Percentiles rank a stretch among this genome's conserved stretches.
Conservation (phyloP, 129 eudicot species). For the Flaveria robusta region DNA sequence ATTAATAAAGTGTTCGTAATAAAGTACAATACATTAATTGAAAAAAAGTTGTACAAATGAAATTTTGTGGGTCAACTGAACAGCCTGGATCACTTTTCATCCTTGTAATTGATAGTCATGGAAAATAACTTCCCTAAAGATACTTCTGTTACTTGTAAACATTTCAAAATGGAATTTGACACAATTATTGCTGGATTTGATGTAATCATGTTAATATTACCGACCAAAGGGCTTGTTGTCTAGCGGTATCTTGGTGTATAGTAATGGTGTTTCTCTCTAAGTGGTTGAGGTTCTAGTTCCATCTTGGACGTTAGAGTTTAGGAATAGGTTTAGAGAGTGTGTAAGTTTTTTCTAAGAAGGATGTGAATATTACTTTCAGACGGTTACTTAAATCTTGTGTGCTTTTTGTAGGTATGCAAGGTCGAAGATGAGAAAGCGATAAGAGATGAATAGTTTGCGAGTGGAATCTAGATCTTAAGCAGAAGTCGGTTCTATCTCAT, state of each 20-base stretch:
- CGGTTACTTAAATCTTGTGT: slow-evolving; percentile 2
- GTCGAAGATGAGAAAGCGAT: slow-evolving; percentile 83
- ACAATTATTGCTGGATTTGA: not conserved
- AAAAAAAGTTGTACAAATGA: not conserved
- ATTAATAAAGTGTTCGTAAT: not conserved
- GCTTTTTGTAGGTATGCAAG: slow-evolving; percentile 69
- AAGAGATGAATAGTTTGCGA: not conserved
- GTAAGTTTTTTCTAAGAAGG: too few species aligned
- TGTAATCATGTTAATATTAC: not conserved
- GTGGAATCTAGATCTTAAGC: slow-evolving; percentile 11
- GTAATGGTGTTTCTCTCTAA: too few species aligned
- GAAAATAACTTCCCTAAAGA: not conserved
- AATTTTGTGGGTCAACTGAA: too few species aligned
- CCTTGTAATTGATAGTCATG: not conserved
- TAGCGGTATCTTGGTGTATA: too few species aligned
- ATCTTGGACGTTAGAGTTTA: too few species aligned
- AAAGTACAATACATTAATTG: not conserved
- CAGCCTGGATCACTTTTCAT: not conserved
- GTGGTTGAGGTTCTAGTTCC: too few species aligned
- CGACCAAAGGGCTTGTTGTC: too few species aligned
- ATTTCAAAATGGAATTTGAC: not conserved
- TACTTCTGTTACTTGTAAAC: not conserved
- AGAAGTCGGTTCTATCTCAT: not conserved
- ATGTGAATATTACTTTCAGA: not conserved
- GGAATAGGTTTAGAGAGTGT: too few species aligned